These are phyloP conservation scores for Puccinia hordei DNA, from an alignment of 1,284 basidiomycete species.

Conservation along the genomic window DNA sequence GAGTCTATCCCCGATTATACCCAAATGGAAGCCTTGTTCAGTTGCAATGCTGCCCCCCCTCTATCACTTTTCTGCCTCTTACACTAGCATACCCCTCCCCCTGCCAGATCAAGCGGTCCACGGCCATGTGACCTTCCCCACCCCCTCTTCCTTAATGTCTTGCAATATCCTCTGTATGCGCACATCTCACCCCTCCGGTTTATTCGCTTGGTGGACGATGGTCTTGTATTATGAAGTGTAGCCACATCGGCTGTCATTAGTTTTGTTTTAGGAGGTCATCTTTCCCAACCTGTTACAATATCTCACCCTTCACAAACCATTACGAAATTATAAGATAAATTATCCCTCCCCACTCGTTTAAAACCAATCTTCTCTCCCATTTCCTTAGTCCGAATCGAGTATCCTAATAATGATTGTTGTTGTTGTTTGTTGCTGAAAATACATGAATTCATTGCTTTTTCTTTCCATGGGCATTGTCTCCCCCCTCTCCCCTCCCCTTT, in stretches of 20 bases:
- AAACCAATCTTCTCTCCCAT: not conserved
- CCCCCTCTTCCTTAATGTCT: conserved; percentile 1
- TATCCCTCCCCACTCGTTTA: conserved; percentile 14
- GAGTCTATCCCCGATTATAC: conserved; percentile 28
- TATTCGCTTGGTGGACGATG: conserved; percentile 20
- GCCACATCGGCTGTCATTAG: not conserved
- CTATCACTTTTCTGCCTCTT: not conserved
- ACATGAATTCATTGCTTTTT: conserved; percentile 2
- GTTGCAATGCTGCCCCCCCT: not conserved
- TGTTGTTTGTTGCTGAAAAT: conserved; percentile 19
- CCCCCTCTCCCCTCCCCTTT: not conserved
- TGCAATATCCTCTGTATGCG: conserved; percentile 18
- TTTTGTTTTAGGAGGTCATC: conserved; percentile 25
- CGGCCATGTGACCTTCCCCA: not conserved
- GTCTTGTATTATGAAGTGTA: conserved; percentile 30
- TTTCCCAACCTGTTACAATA: not conserved
- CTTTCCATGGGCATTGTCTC: not conserved
- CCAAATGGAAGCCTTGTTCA: conserved; percentile 19
- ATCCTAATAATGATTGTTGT: conserved; percentile 18
- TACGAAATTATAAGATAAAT: conserved; percentile 7
- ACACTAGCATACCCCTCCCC: not conserved
- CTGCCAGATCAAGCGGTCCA: not conserved
- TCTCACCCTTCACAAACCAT: not conserved
- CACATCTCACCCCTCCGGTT: conserved; percentile 2
- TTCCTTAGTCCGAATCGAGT: not conserved